phyloP scores from a whole-genome alignment of 148 eudicot genomes.

The Selenicereus undatus region DNA sequence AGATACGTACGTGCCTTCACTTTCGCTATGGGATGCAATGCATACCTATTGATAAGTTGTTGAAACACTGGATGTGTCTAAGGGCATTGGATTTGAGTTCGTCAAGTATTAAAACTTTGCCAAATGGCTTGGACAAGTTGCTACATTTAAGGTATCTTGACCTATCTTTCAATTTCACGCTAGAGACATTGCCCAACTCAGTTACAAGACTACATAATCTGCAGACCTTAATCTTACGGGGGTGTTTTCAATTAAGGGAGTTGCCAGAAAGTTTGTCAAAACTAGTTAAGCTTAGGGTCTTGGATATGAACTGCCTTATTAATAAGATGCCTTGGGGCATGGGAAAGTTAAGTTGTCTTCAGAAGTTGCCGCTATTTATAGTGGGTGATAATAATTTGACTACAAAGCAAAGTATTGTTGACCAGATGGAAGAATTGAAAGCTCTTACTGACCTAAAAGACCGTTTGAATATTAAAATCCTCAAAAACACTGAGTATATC shows the following conservation, averaged over 20 bases:
- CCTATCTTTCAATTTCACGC: background rate
- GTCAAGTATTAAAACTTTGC: background rate
- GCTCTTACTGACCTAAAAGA: constrained; percentile 7
- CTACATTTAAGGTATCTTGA: constrained; percentile 3
- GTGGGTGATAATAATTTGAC: constrained; percentile 2
- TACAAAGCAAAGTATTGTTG: background rate
- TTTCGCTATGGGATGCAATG: too few relatives aligned
- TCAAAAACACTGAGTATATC: background rate
- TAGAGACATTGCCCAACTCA: background rate
- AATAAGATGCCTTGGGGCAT: constrained; percentile 18
- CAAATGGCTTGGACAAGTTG: background rate
- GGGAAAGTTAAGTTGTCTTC: constrained; percentile 14
- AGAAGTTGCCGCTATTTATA: constrained; percentile 1
- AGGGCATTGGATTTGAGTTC: background rate
- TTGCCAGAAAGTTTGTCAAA: background rate
- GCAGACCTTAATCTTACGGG: background rate
- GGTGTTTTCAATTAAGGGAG: background rate
- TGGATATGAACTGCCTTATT: background rate
- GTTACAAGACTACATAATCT: background rate
- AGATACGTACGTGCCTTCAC: too few relatives aligned
- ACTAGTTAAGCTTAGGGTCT: background rate
- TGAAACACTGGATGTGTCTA: background rate
- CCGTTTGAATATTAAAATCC: background rate
- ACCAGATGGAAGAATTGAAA: constrained; percentile 4
- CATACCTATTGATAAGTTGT: background rate